These are phyloP conservation scores for Sextonia rubra DNA, from an alignment of 164 flowering plant species.

Conservation along the genomic window DNA sequence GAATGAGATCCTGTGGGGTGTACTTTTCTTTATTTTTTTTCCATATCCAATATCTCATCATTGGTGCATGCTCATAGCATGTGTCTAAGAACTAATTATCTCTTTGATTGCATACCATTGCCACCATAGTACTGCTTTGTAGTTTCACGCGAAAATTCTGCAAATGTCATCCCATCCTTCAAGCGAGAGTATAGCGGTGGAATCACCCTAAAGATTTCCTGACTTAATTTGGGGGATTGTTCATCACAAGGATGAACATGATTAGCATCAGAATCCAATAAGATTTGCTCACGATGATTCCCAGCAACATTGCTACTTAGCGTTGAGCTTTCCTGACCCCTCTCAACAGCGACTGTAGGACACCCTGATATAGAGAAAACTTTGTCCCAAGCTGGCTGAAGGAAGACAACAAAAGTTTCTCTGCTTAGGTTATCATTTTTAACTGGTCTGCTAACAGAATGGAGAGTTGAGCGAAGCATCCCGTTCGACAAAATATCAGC, in stretches of 20 bases:
- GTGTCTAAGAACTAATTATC: constrained; percentile 8
- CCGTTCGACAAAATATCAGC: constrained; percentile 86
- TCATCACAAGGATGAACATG: constrained; percentile 2
- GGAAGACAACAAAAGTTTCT: constrained; percentile 85
- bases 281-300: constrained; percentile 8
- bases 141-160: constrained; percentile 77
- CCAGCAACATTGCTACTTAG: constrained; percentile 4
- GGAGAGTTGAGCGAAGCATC: constrained; percentile 84
- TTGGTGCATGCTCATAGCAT: background rate
- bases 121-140: constrained; percentile 87
- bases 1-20: background rate
- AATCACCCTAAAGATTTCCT: constrained; percentile 44
- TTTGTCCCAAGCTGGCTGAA: constrained; percentile 91
- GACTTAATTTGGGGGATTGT: constrained; percentile 13
- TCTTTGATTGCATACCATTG: constrained; percentile 73
- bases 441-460: constrained; percentile 61
- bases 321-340: constrained; percentile 5
- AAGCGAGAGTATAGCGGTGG: constrained; percentile 71
- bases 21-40: background rate
- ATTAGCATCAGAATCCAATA: constrained; percentile 4
- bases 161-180: constrained; percentile 92
- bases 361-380: constrained; percentile 43
- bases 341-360: background rate
- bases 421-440: constrained; percentile 49
- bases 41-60: background rate